Conservation (phyloP, 345 rosid species). For the Ricinus communis region DNA sequence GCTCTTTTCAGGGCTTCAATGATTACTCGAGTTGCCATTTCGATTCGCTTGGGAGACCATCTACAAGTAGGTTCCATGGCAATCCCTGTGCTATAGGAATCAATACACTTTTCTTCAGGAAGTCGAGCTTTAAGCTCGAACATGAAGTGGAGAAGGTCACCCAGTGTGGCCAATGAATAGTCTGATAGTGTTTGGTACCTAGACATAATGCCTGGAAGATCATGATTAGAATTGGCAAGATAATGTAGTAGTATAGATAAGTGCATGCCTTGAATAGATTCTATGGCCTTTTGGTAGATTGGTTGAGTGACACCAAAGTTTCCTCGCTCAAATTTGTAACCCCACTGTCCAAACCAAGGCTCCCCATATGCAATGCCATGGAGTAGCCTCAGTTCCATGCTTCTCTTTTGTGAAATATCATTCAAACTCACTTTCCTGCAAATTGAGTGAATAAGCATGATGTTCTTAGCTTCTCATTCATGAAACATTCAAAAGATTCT, state of each 20-base stretch:
- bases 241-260: slow-evolving; percentile 52
- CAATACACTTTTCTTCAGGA: slow-evolving; percentile 47
- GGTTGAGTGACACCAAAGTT: slow-evolving; percentile 68
- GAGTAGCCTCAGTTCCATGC: slow-evolving; percentile 79
- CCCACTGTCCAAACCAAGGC: slow-evolving; percentile 90
- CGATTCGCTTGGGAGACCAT: slow-evolving; percentile 87
- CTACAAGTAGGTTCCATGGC: slow-evolving; percentile 55
- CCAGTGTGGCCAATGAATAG: slow-evolving; percentile 51
- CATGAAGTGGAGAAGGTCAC: slow-evolving; percentile 76
- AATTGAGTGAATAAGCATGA: background rate
- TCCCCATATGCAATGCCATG: slow-evolving; percentile 66
- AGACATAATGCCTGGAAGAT: slow-evolving; percentile 55
- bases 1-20: slow-evolving; percentile 71
- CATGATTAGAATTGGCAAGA: slow-evolving; percentile 39
- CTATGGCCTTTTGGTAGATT: slow-evolving; percentile 69
- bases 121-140: slow-evolving; percentile 55
- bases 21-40: slow-evolving; percentile 81
- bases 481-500: background rate
- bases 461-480: background rate
- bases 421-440: slow-evolving; percentile 78
- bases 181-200: slow-evolving; percentile 73
- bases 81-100: slow-evolving; percentile 37
- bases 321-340: slow-evolving; percentile 72
- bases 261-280: slow-evolving; percentile 63
- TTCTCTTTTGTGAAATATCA: slow-evolving; percentile 63